These are phyloP conservation scores for Cytospora chrysosperma DNA, from an alignment of 2,329 filamentous ascomycete species.

Conservation along the genomic window DNA sequence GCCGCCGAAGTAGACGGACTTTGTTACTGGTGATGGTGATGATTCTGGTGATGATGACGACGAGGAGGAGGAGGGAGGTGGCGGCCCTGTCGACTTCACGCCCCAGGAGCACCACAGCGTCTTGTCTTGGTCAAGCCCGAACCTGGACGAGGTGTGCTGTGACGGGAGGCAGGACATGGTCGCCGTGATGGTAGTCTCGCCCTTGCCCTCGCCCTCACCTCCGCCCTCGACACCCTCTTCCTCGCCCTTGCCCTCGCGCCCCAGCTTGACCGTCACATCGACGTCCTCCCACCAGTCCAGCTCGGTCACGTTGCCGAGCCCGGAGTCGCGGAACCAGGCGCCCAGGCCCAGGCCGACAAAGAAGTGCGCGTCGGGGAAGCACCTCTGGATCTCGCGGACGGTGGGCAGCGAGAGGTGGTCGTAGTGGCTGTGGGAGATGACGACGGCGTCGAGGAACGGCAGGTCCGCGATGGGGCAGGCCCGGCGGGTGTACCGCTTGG, in stretches of 20 bases:
- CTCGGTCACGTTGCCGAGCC: constrained; percentile 77
- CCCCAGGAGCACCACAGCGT: constrained; percentile 92
- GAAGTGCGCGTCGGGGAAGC: constrained; percentile 78
- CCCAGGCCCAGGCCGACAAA: constrained; percentile 84
- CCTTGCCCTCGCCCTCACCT: constrained; percentile 27
- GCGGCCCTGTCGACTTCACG: constrained; percentile 52
- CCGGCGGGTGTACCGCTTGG: constrained; percentile 74
- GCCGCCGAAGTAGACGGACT: constrained; percentile 80
- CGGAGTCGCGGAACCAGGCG: constrained; percentile 72
- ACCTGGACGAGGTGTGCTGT: constrained; percentile 76
- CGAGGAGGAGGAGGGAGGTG: constrained; percentile 34
- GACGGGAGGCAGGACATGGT: constrained; percentile 76
- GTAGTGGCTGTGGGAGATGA: constrained; percentile 91
- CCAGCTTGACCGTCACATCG: constrained; percentile 60
- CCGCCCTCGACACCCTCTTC: constrained; percentile 32
- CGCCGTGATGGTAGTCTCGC: constrained; percentile 66
- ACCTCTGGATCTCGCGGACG: constrained; percentile 66
- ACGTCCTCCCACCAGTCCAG: constrained; percentile 93
- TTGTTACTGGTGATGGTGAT: constrained; percentile 44
- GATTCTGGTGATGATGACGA: background rate
- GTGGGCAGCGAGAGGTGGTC: constrained; percentile 83
- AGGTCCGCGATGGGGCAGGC: constrained; percentile 79
- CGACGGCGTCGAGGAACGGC: constrained; percentile 70
- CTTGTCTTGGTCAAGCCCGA: constrained; percentile 64
- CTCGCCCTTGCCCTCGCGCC: constrained; percentile 33